A percentile compares a stretch with the other conserved stretches of the same genome.
Conservation (phyloP, 2,329 filamentous ascomycete species). For the Microsporum ferrugineum region DNA sequence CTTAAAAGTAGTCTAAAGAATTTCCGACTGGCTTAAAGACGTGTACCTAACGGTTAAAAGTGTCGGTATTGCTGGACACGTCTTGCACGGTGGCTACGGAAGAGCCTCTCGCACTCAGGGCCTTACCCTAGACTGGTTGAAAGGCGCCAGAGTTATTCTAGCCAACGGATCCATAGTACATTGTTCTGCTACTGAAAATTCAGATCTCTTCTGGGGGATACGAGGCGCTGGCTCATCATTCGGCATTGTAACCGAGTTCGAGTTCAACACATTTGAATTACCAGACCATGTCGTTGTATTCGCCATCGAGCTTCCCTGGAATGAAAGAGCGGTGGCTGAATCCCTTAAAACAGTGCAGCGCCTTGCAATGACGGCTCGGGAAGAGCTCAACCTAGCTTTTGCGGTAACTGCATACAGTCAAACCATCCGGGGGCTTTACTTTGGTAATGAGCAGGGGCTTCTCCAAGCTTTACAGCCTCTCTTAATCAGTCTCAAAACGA, state of each 20-base stretch:
- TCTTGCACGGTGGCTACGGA: slow-evolving; percentile 20
- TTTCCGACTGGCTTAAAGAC: not conserved
- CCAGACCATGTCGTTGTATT: slow-evolving; percentile 31
- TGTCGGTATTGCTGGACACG: slow-evolving; percentile 21
- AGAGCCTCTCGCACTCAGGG: slow-evolving; percentile 36
- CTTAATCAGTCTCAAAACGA: not conserved
- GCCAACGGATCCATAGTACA: slow-evolving; percentile 33
- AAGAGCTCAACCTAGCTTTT: slow-evolving; percentile 46
- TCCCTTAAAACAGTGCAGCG: slow-evolving; percentile 47
- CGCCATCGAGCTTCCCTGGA: slow-evolving; percentile 42
- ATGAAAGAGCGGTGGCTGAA: slow-evolving; percentile 33
- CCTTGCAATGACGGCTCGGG: slow-evolving; percentile 41
- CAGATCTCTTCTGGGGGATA: slow-evolving; percentile 43
- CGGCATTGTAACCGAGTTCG: slow-evolving; percentile 39
- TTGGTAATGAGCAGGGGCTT: slow-evolving; percentile 46
- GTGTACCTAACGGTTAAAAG: slow-evolving; percentile 1
- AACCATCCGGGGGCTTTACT: slow-evolving; percentile 49
- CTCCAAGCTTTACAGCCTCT: slow-evolving; percentile 13
- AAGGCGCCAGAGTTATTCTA: slow-evolving; percentile 38
- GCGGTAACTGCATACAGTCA: slow-evolving; percentile 44
- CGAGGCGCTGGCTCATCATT: slow-evolving; percentile 45
- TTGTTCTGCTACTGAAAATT: slow-evolving; percentile 24
- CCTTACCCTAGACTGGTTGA: slow-evolving; percentile 38
- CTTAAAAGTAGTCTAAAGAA: not conserved
- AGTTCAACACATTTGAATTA: slow-evolving; percentile 26